Base-by-base conservation (phyloP, 768 basidiomycete genomes). In the Rhizopogon vesiculosus region DNA sequence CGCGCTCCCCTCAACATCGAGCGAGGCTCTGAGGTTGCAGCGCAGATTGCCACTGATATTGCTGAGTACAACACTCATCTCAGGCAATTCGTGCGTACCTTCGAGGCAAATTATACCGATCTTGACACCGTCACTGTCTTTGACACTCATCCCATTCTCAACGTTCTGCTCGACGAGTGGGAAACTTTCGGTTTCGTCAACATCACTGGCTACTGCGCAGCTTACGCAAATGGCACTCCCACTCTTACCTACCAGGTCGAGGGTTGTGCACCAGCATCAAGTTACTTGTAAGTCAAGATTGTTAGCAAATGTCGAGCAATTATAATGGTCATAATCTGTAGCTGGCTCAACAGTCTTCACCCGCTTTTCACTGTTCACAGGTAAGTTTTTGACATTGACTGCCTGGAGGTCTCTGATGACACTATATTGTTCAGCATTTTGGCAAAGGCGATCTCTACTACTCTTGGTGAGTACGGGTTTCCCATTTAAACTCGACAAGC, bases 351-450 rank as follows among this genome's bases (percentile, higher is more conserved):
- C 63, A 65, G 73, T 3, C 69, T 86, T 42, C 84, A 85, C 64
- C 84, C 83, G 28, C 60, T 85, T n/a, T 86, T 83, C 61, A 82
- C 82, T 18, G 76, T 86, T 55, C 84, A 85, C 61, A 73, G 81
- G 84, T 84, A 61, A 60, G 79, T 69, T 35, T 16, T 22, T 59
- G 41, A 39, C 10, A 13, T 25, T 38, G 9, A 42, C 45, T 16
- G 22, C 3, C 2, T n/a, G 13, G 6, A 16, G 16, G 28, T 25
- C 25, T 7, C 44, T 51, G 15, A 48, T 56, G 15, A 64, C 8
- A 6, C 8, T 13, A 10, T 45, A 46, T 51, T 22, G 35, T 42
- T n/a, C 56, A 83, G 82, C 56, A 67, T 76, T 38, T 71, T 82
- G 40, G 79, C 80, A 16, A 77, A 79, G 59, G 76, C 76, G 16